Conservation (phyloP, 192 early-diverging fungal species). For the Coemansia sp. region DNA sequence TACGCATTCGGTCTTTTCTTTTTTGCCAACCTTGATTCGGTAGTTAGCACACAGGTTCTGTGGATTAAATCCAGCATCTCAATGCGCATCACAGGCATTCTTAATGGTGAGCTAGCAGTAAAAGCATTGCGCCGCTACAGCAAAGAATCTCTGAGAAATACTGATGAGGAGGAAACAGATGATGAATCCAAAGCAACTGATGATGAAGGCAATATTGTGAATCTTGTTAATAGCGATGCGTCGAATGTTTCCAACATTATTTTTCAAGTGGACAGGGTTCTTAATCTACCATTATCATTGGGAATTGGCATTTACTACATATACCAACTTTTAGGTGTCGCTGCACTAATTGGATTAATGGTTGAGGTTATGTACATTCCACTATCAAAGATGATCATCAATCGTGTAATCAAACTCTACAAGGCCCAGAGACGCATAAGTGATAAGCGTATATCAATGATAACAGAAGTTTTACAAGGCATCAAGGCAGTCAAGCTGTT, state of each 20-base stretch:
- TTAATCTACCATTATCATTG: constrained; percentile 63
- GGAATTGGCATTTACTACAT: constrained; percentile 67
- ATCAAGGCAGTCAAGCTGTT: constrained; percentile 92
- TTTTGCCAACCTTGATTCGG: constrained; percentile 41
- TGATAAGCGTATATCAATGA: constrained; percentile 74
- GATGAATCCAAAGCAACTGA: constrained; percentile 20
- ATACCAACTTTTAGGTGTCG: constrained; percentile 72
- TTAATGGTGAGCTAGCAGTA: constrained; percentile 64
- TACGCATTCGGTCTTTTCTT: constrained; percentile 64
- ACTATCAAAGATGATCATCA: constrained; percentile 55
- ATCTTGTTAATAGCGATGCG: neutral
- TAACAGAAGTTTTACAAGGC: constrained; percentile 85
- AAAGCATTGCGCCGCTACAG: constrained; percentile 67
- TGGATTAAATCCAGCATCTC: constrained; percentile 64
- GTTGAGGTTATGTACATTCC: constrained; percentile 65
- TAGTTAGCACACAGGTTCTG: constrained; percentile 56
- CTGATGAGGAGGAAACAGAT: constrained; percentile 10
- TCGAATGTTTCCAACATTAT: constrained; percentile 60
- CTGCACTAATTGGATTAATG: constrained; percentile 72
- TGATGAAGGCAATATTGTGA: constrained; percentile 47
- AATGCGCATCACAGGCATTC: constrained; percentile 61
- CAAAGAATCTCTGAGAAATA: constrained; percentile 42
- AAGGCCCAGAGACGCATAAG: constrained; percentile 57
- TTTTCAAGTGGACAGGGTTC: constrained; percentile 60
- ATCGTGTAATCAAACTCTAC: constrained; percentile 55